Base-by-base conservation (phyloP, 2,329 filamentous ascomycete species). In the Apiospora saccharicola region DNA sequence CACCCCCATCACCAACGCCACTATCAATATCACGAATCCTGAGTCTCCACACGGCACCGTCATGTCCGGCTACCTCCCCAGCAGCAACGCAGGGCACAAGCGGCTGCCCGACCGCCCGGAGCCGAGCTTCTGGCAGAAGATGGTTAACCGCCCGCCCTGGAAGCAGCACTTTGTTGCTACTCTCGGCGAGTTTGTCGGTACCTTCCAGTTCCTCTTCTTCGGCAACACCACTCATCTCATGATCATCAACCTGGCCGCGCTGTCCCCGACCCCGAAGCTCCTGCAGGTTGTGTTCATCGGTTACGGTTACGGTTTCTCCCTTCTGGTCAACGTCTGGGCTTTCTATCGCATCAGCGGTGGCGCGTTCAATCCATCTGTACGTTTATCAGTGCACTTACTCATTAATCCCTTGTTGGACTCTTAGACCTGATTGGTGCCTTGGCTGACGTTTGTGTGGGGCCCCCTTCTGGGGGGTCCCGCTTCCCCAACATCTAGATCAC, bases 241-340 rank as follows among this genome's bases (percentile, higher is more conserved):
- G 79, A 76, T 78, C 22, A 26, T 79, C 13, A 72, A 77, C 49
- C 73, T 78, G 69, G 73, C 73, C 7, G 16, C 49, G 4, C 71
- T 70, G 10, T 67, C 73, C 3, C n/a, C 73, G 26, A 71, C 57
- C 12, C 69, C 76, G 13, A 75, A 76, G 3, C 77, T 78, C 43
- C 75, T 81, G 37, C 74, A 75, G 34, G 76, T 80, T n/a, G 76
- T 86, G 5, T 85, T 82, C 70, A 81, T 85, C 49, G 77, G 83
- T 2, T 74, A 86, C 12, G 79, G 77, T 16, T 87, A 86, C 73
- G 83, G 84, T 1, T 79, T 86, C 71, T 83, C 83, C 46, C 78
- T 87, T 44, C 81, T 85, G 19, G 83, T 85, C 57, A 87, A 85
- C 53, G 85, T 84, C 0, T 88, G 85, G 86, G 80, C 84, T 0